A percentile compares a stretch with the other conserved stretches of the same genome.
Conservation (phyloP, 2,329 filamentous ascomycete genomes). For the Aureobasidium sp. region DNA sequence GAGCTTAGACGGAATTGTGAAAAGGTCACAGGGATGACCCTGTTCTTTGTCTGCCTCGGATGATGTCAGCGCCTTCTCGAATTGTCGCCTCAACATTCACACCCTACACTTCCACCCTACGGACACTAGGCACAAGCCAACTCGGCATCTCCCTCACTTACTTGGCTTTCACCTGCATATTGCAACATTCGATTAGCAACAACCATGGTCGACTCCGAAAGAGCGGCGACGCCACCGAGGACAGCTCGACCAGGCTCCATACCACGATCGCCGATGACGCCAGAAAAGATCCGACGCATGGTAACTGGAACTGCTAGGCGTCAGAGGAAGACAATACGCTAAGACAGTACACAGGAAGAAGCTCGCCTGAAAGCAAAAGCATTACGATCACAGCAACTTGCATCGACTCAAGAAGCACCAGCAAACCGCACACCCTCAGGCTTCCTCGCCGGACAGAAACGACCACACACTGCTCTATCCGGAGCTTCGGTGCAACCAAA, state of each 20-base stretch:
- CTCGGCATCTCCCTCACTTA: too few relatives aligned
- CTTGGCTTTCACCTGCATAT: not conserved
- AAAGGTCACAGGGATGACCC: not conserved
- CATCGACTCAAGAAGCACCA: constrained; percentile 42
- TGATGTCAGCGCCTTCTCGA: not conserved
- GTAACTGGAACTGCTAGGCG: constrained; percentile 24
- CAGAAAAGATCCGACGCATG: constrained; percentile 53
- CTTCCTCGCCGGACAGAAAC: constrained; percentile 58
- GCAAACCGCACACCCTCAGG: constrained; percentile 26
- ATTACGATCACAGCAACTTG: constrained; percentile 63
- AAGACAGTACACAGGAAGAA: constrained; percentile 58
- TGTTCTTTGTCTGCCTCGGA: not conserved
- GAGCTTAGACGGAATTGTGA: not conserved
- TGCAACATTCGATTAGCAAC: not conserved
- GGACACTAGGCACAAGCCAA: not conserved
- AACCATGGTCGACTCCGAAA: constrained; percentile 26
- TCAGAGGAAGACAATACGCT: not conserved
- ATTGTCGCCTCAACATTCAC: not conserved
- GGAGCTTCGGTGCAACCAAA: constrained; percentile 45
- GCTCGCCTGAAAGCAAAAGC: constrained; percentile 84
- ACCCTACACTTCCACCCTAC: not conserved
- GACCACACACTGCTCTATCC: constrained; percentile 56
- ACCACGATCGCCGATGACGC: constrained; percentile 44
- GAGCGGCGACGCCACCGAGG: constrained; percentile 41
- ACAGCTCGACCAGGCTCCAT: constrained; percentile 31